Conservation (phyloP, 75 land plant species). For the Sequoiadendron giganteum region DNA sequence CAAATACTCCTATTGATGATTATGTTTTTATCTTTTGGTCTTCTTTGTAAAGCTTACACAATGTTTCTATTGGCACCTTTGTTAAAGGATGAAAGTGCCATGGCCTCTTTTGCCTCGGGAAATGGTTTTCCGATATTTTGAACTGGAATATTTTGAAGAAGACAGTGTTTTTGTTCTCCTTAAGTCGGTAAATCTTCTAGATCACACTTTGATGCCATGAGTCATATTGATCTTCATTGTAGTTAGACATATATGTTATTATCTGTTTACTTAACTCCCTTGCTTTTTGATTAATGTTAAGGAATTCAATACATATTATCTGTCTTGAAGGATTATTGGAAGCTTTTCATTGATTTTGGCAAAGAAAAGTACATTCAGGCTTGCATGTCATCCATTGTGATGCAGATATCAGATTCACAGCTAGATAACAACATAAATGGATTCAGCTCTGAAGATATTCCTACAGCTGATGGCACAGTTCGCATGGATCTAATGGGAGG, state of each 20-base stretch:
- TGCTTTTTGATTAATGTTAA: neutral
- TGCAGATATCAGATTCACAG: constrained; percentile 38
- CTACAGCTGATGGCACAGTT: constrained; percentile 53
- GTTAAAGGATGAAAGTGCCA: constrained; percentile 82
- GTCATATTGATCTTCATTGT: neutral
- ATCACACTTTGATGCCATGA: neutral
- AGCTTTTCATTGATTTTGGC: neutral
- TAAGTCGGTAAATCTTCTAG: constrained; percentile 54
- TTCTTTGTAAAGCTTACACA: neutral
- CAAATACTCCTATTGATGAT: neutral
- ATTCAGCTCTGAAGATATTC: constrained; percentile 49
- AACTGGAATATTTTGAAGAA: constrained; percentile 80
- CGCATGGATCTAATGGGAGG: constrained; percentile 88
- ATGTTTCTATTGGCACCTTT: constrained; percentile 30
- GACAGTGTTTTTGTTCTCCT: constrained; percentile 67
- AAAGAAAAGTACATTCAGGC: neutral
- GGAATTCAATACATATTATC: neutral
- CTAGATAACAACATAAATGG: constrained; percentile 57
- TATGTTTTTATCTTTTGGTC: neutral
- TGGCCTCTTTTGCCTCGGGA: constrained; percentile 92
- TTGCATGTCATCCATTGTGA: neutral
- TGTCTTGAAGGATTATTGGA: neutral
- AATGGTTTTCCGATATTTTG: constrained; percentile 70
- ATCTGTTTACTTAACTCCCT: neutral
- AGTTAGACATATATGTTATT: neutral